Conservation (phyloP, 2,329 filamentous ascomycete genomes). For the Aspergillaceae sp. region DNA sequence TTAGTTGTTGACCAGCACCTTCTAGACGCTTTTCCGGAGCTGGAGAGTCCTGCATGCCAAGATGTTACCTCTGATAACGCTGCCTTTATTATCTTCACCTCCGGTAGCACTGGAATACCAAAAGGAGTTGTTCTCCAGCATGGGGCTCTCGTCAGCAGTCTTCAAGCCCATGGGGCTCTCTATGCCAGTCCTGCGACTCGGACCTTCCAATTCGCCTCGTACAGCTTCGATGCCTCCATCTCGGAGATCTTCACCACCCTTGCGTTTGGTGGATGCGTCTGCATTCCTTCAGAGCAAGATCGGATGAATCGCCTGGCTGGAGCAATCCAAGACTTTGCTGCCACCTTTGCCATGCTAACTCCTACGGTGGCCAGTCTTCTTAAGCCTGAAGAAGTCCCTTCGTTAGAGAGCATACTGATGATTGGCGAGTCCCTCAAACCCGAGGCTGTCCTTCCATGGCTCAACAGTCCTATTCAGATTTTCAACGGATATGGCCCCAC, state of each 20-base stretch:
- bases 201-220: neutral
- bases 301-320: neutral
- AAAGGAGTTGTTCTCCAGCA: too few species aligned
- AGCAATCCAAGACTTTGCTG: neutral
- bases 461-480: neutral
- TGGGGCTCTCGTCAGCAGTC: too few species aligned
- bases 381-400: neutral
- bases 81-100: too few species aligned
- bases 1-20: too few species aligned
- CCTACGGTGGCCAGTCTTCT: neutral
- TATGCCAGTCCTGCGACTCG: neutral
- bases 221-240: neutral
- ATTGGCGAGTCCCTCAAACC: neutral
- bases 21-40: too few species aligned
- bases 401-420: neutral
- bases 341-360: neutral
- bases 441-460: neutral
- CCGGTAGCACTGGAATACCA: too few species aligned
- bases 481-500: neutral
- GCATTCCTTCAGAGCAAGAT: conserved; percentile 6
- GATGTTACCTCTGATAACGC: too few species aligned
- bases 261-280: neutral
- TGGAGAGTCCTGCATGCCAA: too few species aligned
- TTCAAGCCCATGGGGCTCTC: too few species aligned
- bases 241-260: neutral